Evolutionary conservation across 176 grass and related monocot genomes (phyloP).

Genomic region (Carex scoparia): DNA sequence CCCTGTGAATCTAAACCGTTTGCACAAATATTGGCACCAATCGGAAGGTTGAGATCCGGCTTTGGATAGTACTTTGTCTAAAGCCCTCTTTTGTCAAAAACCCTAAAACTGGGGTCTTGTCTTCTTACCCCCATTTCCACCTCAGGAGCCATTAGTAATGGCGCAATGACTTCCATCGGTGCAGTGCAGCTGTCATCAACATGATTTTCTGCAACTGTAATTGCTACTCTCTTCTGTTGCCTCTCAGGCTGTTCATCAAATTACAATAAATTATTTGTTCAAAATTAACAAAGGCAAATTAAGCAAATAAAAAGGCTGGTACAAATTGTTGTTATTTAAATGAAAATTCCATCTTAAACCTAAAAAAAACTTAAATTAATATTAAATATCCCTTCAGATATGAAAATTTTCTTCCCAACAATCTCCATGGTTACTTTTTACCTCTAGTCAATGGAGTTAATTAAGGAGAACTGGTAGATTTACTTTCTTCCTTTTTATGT

Average conservation of each 20-base stretch:
- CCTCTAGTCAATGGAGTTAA: neutral
- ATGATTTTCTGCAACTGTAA: slow-evolving; percentile 15
- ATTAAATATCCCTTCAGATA: neutral
- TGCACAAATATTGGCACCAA: too few relatives aligned
- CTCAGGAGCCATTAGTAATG: slow-evolving; percentile 30
- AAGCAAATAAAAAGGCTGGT: neutral
- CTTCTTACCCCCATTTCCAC: slow-evolving; percentile 51
- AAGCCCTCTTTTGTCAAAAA: too few relatives aligned
- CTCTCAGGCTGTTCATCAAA: slow-evolving; percentile 54
- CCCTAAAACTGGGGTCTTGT: neutral
- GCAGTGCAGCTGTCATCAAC: slow-evolving; percentile 23
- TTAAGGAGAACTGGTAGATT: neutral
- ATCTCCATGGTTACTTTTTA: neutral
- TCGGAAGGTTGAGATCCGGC: too few relatives aligned
- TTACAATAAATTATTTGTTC: neutral
- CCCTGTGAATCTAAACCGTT: too few relatives aligned
- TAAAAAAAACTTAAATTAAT: neutral
- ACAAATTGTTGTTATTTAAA: neutral
- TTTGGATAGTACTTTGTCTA: too few relatives aligned
- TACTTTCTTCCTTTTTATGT: neutral
- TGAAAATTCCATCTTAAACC: neutral
- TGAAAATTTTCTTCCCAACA: neutral
- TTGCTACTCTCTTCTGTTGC: slow-evolving; percentile 32
- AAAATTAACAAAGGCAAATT: neutral
- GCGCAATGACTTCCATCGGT: slow-evolving; percentile 38